These are phyloP conservation scores for Tuber microsphaerosporum DNA, from an alignment of 495 filamentous ascomycete genomes.

Conservation along the genomic window DNA sequence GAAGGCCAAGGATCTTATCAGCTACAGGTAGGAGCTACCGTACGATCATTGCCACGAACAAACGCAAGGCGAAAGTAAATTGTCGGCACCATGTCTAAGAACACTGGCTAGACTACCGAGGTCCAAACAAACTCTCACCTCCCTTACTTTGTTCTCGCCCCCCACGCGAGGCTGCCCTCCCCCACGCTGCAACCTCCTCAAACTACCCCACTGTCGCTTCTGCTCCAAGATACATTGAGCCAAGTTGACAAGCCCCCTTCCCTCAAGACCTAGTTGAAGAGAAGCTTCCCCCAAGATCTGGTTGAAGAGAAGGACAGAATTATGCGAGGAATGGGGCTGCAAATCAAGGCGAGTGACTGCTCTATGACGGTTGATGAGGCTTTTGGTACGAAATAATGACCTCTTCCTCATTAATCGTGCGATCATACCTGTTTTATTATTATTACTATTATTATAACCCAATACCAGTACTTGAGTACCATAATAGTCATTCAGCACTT, in stretches of 20 bases:
- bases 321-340: not conserved
- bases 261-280: not conserved
- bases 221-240: not conserved
- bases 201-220: not conserved
- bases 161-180: not conserved
- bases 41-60: not conserved
- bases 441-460: too few relatives aligned
- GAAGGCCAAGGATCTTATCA: slow-evolving; percentile 1
- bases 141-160: not conserved
- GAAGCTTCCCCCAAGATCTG: not conserved
- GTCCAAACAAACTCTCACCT: not conserved
- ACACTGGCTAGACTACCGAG: not conserved
- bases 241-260: not conserved
- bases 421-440: not conserved
- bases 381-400: not conserved
- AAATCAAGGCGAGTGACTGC: not conserved
- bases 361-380: not conserved
- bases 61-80: not conserved
- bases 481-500: too few relatives aligned
- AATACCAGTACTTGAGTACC: too few relatives aligned
- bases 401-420: not conserved
- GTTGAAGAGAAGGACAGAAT: not conserved
- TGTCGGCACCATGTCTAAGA: not conserved
- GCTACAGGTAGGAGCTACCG: not conserved
- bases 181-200: not conserved